A percentile compares a stretch with the other conserved stretches of the same genome.
Conservation (phyloP, 2,329 filamentous ascomycete genomes). For the Apiospora hydei region DNA sequence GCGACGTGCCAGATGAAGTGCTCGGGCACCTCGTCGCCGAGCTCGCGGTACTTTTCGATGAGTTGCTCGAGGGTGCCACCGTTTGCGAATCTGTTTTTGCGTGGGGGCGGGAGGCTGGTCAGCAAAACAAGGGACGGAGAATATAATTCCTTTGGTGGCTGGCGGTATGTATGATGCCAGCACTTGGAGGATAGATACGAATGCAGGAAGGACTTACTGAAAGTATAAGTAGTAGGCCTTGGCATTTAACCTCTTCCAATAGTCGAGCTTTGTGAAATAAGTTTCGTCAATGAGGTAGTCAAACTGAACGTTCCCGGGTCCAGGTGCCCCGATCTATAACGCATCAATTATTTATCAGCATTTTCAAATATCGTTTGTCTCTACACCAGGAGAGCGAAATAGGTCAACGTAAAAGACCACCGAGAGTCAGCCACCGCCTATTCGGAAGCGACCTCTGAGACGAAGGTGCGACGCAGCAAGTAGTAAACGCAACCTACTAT, state of each 20-base stretch:
- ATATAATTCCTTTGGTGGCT: background rate
- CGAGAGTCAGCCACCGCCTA: too few relatives aligned
- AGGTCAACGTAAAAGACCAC: too few relatives aligned
- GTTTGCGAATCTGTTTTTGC: background rate
- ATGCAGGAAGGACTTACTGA: background rate
- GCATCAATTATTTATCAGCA: too few relatives aligned
- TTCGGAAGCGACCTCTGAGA: too few relatives aligned
- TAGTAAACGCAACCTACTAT: background rate
- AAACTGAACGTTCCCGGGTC: too few relatives aligned
- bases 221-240: background rate
- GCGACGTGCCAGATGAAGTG: slow-evolving; percentile 1
- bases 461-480: too few relatives aligned
- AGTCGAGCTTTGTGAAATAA: background rate
- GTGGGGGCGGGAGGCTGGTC: background rate
- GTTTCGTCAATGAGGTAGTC: background rate
- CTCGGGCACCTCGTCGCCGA: background rate
- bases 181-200: background rate
- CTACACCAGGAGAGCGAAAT: too few relatives aligned
- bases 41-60: background rate
- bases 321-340: background rate
- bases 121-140: background rate
- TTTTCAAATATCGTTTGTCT: too few relatives aligned
- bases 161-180: too few relatives aligned
- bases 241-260: background rate
- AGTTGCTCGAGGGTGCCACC: background rate